phyloP scores from a whole-genome alignment of 1,284 basidiomycete genomes.

The Ustilago loliicola region DNA sequence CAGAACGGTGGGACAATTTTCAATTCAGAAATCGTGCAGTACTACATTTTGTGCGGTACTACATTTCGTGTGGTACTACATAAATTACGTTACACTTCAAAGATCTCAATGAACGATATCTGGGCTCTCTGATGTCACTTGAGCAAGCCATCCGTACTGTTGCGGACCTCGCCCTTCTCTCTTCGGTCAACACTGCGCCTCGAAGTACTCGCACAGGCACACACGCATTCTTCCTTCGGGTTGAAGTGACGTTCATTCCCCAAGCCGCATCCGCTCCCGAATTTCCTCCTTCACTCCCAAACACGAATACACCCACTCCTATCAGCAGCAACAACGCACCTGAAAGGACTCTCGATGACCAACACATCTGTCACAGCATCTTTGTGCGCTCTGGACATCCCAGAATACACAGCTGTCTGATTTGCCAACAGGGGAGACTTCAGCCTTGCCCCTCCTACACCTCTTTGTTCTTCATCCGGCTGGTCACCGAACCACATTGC shows the following conservation, averaged over 20 bases:
- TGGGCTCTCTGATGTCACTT: too few relatives aligned
- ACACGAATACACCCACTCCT: conserved; percentile 60
- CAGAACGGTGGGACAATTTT: too few relatives aligned
- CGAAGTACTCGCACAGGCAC: neutral
- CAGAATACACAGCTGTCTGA: conserved; percentile 33
- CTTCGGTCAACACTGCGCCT: too few relatives aligned
- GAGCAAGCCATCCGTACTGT: too few relatives aligned
- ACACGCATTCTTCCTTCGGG: too few relatives aligned
- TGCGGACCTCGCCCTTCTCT: too few relatives aligned
- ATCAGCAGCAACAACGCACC: conserved; percentile 87
- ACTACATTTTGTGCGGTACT: too few relatives aligned
- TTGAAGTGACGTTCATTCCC: neutral
- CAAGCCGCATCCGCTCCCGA: too few relatives aligned
- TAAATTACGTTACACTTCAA: too few relatives aligned
- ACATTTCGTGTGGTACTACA: too few relatives aligned
- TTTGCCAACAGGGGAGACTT: conserved; percentile 54
- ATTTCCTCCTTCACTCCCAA: conserved; percentile 57
- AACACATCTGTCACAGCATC: conserved; percentile 84
- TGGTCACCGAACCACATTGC: conserved; percentile 5
- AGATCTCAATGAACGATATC: too few relatives aligned
- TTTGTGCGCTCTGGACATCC: conserved; percentile 74
- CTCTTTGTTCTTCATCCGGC: neutral
- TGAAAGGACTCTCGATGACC: conserved; percentile 87
- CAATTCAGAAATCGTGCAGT: too few relatives aligned
- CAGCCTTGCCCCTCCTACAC: conserved; percentile 4